These are phyloP conservation scores for Neonothopanus nambi DNA, from an alignment of 1,284 basidiomycete species.

Conservation along the genomic window DNA sequence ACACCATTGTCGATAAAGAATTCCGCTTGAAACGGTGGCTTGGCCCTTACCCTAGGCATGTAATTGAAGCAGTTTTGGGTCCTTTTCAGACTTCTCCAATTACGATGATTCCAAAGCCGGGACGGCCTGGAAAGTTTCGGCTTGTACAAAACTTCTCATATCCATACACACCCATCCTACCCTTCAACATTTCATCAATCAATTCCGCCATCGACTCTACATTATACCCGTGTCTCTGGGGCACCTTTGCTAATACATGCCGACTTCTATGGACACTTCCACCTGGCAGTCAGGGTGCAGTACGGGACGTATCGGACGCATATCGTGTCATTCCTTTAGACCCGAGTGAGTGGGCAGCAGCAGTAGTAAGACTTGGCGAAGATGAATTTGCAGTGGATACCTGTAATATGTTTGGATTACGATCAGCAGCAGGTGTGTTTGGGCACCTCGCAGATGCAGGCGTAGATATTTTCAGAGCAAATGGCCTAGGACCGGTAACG, in stretches of 20 bases:
- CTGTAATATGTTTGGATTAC: constrained; percentile 31
- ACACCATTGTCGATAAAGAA: not conserved
- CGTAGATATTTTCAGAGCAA: constrained; percentile 25
- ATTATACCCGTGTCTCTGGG: constrained; percentile 14
- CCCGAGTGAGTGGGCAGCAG: not conserved
- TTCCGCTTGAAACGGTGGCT: not conserved
- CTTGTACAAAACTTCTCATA: constrained; percentile 23
- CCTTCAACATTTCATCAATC: constrained; percentile 11
- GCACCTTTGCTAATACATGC: constrained; percentile 12
- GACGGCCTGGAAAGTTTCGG: constrained; percentile 17
- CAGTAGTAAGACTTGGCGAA: constrained; percentile 13
- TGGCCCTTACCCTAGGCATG: constrained; percentile 9
- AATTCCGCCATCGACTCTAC: constrained; percentile 15
- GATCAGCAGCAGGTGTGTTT: constrained; percentile 30
- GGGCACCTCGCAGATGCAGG: constrained; percentile 5
- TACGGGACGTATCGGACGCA: not conserved
- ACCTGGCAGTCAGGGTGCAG: constrained; percentile 30
- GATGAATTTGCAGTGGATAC: constrained; percentile 33
- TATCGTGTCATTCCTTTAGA: not conserved
- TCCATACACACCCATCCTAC: constrained; percentile 11
- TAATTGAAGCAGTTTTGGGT: constrained; percentile 18
- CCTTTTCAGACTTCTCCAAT: constrained; percentile 24
- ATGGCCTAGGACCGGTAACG: constrained; percentile 33
- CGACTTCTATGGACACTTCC: constrained; percentile 30
- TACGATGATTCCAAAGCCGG: constrained; percentile 21